Conservation (phyloP, 1,284 basidiomycete species). For the Porodaedalea pini region DNA sequence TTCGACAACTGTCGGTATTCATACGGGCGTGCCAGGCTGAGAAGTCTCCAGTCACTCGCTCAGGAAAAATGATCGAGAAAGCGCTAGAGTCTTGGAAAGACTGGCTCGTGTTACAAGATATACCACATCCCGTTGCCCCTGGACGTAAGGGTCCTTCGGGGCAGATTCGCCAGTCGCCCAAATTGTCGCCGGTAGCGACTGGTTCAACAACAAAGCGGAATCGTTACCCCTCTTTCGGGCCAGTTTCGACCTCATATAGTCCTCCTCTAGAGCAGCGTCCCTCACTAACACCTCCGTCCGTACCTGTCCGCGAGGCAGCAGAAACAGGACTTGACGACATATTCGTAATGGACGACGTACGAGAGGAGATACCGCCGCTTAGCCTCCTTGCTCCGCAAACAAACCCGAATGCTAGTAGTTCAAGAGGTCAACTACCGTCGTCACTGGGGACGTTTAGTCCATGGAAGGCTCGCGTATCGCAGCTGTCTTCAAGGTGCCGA, state of each 20-base stretch:
- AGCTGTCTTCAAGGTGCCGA: constrained; percentile 34
- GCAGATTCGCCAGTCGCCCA: constrained; percentile 42
- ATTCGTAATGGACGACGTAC: constrained; percentile 64
- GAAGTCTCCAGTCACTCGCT: constrained; percentile 67
- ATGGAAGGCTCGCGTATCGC: constrained; percentile 21
- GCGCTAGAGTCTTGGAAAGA: constrained; percentile 66
- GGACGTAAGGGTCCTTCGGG: constrained; percentile 32
- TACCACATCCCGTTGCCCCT: constrained; percentile 61
- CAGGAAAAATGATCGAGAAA: constrained; percentile 49
- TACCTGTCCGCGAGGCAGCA: constrained; percentile 19
- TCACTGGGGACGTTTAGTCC: constrained; percentile 6
- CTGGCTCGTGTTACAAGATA: constrained; percentile 81
- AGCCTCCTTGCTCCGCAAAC: constrained; percentile 25
- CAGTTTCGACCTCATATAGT: constrained; percentile 31
- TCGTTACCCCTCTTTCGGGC: constrained; percentile 21
- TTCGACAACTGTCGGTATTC: constrained; percentile 66
- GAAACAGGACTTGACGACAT: constrained; percentile 41
- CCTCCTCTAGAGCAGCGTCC: constrained; percentile 32
- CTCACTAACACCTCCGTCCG: constrained; percentile 20
- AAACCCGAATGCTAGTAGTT: constrained; percentile 33
- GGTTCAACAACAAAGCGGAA: constrained; percentile 12
- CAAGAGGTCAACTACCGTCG: constrained; percentile 20
- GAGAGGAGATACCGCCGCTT: constrained; percentile 21
- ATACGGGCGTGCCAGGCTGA: constrained; percentile 61
- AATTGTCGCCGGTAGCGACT: constrained; percentile 43